phyloP scores from a whole-genome alignment of 208 protist genomes.

The Wallacemonas rigidus region DNA sequence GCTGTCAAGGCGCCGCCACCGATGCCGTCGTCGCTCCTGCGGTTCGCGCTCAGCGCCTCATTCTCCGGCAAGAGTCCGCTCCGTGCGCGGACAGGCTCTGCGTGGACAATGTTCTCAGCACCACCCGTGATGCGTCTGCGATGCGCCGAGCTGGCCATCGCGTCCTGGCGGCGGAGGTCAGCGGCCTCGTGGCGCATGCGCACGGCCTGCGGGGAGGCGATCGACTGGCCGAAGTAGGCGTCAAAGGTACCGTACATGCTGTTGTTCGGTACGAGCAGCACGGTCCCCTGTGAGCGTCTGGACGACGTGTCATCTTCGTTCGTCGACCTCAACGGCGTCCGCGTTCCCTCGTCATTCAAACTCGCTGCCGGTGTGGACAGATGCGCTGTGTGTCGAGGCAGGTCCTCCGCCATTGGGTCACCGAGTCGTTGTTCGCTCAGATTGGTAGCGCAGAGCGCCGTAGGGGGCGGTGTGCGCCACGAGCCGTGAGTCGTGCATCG shows the following conservation, averaged over 20 bases:
- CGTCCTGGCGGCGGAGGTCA: not conserved
- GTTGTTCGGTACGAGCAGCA: slow-evolving; percentile 31
- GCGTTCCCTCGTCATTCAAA: not conserved
- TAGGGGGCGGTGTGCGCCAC: not conserved
- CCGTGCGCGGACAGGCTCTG: no score
- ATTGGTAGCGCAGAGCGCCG: no score
- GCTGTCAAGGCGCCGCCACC: slow-evolving; percentile 11
- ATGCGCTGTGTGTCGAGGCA: not conserved
- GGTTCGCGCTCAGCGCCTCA: no score
- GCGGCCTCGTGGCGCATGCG: slow-evolving; percentile 41
- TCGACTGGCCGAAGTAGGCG: slow-evolving; percentile 45
- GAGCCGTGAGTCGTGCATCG: not conserved
- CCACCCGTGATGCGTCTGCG: no score
- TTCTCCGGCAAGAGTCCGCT: no score
- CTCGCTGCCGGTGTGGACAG: not conserved
- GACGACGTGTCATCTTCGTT: not conserved
- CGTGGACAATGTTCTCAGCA: no score
- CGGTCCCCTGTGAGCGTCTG: slow-evolving; percentile 1
- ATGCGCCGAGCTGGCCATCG: not conserved
- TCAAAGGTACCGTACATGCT: slow-evolving; percentile 61
- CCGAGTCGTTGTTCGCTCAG: no score
- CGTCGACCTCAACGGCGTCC: slow-evolving; percentile 4
- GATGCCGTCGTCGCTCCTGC: slow-evolving; percentile 4
- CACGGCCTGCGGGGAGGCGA: slow-evolving; percentile 36
- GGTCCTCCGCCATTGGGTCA: no score